Conservation (phyloP, 202 grass and related monocot genomes). For the Zizania palustris region DNA sequence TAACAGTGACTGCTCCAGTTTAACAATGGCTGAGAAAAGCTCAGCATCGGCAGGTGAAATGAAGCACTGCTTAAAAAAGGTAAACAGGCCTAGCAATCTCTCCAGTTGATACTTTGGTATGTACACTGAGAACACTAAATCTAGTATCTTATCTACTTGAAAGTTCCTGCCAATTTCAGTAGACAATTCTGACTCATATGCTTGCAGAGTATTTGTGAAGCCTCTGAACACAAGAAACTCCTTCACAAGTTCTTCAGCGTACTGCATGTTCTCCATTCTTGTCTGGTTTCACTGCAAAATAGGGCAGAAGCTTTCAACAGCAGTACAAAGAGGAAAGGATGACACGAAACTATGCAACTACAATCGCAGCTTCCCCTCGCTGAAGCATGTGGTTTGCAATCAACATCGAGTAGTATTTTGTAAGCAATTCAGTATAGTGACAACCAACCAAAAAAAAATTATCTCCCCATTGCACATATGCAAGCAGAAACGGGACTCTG, state of each 20-base stretch:
- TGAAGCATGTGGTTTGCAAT: no score
- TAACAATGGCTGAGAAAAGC: slow-evolving; percentile 60
- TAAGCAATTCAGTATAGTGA: no score
- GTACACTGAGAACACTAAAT: slow-evolving; percentile 82
- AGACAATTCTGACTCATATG: slow-evolving; percentile 75
- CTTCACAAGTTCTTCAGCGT: slow-evolving; percentile 76
- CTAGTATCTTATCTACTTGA: slow-evolving; percentile 85
- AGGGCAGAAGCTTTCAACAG: not conserved
- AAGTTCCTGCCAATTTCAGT: slow-evolving; percentile 84
- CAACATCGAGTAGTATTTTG: no score
- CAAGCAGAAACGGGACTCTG: no score
- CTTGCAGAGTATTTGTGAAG: slow-evolving; percentile 72
- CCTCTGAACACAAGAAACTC: slow-evolving; percentile 95
- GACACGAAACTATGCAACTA: not conserved
- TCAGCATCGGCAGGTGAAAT: slow-evolving; percentile 64
- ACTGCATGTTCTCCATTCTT: slow-evolving; percentile 82
- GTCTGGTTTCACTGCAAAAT: slow-evolving; percentile 29
- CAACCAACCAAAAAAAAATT: no score
- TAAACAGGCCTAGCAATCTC: slow-evolving; percentile 63
- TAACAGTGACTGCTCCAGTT: slow-evolving; percentile 76
- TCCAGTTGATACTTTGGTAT: slow-evolving; percentile 75
- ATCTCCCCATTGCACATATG: no score
- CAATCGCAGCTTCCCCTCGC: no score
- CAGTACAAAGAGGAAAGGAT: not conserved
- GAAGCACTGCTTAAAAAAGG: slow-evolving; percentile 85